Conservation (phyloP, 1,284 basidiomycete genomes). For the Rhodotorula glutinis region DNA sequence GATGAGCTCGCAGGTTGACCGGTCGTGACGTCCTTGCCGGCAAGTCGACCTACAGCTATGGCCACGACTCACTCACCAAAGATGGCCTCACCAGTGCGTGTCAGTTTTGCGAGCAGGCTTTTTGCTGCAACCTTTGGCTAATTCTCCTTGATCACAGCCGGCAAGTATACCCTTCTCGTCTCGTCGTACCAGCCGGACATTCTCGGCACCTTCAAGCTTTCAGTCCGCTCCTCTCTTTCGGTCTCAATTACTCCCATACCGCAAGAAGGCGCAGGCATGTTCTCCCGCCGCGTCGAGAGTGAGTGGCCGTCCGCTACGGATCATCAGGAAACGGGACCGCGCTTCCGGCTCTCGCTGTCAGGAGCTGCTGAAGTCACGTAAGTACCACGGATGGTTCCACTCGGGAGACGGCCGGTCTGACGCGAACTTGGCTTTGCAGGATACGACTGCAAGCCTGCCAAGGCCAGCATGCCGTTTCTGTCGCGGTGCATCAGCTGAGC, state of each 20-base stretch:
- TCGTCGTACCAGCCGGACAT: conserved; percentile 76
- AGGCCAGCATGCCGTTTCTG: conserved; percentile 42
- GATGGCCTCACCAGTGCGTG: conserved; percentile 15
- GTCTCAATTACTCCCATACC: conserved; percentile 50
- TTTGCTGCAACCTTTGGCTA: not conserved
- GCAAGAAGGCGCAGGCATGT: conserved; percentile 90
- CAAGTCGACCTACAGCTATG: conserved; percentile 79
- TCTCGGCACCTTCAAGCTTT: conserved; percentile 63
- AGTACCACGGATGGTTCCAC: conserved; percentile 37
- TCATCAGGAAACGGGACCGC: conserved; percentile 63
- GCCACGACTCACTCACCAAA: conserved; percentile 60
- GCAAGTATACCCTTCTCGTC: conserved; percentile 74
- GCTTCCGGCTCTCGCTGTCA: conserved; percentile 61
- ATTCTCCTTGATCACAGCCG: conserved; percentile 54
- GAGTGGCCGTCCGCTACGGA: conserved; percentile 59
- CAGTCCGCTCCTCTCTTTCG: conserved; percentile 60
- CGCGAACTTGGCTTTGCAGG: conserved; percentile 49
- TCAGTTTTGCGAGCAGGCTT: no score
- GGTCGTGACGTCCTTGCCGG: conserved; percentile 67
- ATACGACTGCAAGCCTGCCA: conserved; percentile 58
- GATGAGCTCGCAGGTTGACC: conserved; percentile 44
- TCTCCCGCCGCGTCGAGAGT: conserved; percentile 62
- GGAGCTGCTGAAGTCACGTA: conserved; percentile 62
- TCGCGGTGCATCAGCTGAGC: conserved; percentile 48
- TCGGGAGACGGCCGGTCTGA: not conserved